phyloP scores from a whole-genome alignment of 345 rosid genomes.

The Conringia planisiliqua region DNA sequence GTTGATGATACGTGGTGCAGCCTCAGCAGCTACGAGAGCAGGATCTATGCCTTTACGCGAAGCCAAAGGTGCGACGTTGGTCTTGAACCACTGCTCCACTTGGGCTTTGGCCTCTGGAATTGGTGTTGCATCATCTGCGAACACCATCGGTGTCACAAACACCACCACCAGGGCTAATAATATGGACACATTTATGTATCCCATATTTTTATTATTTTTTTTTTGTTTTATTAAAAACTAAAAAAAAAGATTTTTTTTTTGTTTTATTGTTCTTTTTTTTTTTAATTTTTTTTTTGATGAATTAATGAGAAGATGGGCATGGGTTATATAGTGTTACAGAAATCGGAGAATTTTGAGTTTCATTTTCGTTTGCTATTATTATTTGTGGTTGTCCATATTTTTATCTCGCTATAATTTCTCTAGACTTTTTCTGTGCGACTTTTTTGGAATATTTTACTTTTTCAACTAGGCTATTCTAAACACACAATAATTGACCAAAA shows the following conservation, averaged over 20 bases:
- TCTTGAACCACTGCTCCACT: conserved; percentile 39
- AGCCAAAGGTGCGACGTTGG: conserved; percentile 30
- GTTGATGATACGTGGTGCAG: conserved; percentile 33
- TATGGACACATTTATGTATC: conserved; percentile 26
- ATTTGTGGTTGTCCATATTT: conserved; percentile 16
- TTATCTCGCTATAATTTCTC: conserved; percentile 2
- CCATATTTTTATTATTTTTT: conserved; percentile 6
- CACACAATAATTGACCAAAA: background rate
- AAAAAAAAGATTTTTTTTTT: background rate
- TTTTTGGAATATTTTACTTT: background rate
- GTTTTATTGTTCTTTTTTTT: background rate
- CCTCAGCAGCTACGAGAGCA: conserved; percentile 46
- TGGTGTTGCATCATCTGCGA: conserved; percentile 21
- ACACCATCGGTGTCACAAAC: conserved; percentile 21
- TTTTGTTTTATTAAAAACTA: background rate
- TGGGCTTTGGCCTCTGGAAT: conserved; percentile 38
- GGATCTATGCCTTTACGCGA: conserved; percentile 46
- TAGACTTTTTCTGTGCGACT: background rate
- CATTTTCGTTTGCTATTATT: conserved; percentile 21
- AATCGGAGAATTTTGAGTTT: background rate
- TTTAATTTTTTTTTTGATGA: background rate
- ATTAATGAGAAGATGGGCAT: background rate
- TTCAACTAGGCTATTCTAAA: background rate
- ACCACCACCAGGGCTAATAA: conserved; percentile 20
- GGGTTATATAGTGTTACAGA: conserved; percentile 6